Evolutionary conservation across 1,139 yeast species (phyloP), one percentile per base, ranked within the genome.

Genomic region (Candida neerlandica): DNA sequence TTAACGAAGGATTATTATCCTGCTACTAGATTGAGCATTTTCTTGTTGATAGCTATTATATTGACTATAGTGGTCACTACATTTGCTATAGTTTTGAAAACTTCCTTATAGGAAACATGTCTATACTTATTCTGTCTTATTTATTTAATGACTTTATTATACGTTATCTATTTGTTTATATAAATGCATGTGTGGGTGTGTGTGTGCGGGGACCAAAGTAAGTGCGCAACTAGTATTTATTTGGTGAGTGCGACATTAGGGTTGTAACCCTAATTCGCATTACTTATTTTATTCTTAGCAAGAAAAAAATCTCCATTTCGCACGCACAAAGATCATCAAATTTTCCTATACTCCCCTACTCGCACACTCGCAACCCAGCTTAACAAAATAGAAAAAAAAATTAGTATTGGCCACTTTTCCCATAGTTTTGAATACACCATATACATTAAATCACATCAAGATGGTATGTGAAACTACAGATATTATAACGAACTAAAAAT

Each of bases 1-100:
- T 57, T 70, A 11, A 58, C 64, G 1, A 55, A 62, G 41, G 62
- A 63, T 48, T 54, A 61, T 43, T 70, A 64, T 47, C 74, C 75
- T 12, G 72, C 70, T 12, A 58, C 71, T 6, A 59, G 73, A 49
- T 53, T 60, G 5, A 58, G 69, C 1, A 53, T 70, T 18, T 44
- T 62, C 3, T 40, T 52, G 1, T 59, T 70, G 45, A 56, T 68
- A 1, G 33, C 53, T 9, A 45, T 57, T 11, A 54, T 69, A 1
- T 53, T 66, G n/a, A 48, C 55, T n/a, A 53, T 68, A 12, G 58
- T 67, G 11, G 18, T 61, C 9, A 51, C 59, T 7, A 66, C 72
- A 2, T 63, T 69, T 39, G 57, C 56, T 12, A 51, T 67, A 55
- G 58, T 67, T 15, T 23, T 67, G 4, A 54, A 54, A 47, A 46